Evolutionary conservation across 495 filamentous ascomycete genomes (phyloP).

Genomic region (Annulohypoxylon maeteangense): DNA sequence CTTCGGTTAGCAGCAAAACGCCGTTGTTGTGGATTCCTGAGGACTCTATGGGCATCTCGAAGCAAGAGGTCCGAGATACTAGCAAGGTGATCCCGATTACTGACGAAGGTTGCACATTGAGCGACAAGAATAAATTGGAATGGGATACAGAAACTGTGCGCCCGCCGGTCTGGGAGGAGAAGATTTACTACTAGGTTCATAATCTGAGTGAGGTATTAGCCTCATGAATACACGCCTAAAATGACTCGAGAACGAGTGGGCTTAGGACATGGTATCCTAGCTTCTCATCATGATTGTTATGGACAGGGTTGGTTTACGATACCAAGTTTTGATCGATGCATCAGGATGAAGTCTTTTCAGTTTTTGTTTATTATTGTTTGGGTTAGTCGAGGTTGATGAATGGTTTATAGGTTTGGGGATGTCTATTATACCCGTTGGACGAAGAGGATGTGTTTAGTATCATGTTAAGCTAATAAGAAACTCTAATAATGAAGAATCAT

Average conservation of each 20-base stretch:
- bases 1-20: conserved; percentile 69
- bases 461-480: conserved; percentile 21
- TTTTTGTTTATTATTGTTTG: neutral
- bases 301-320: conserved; percentile 11
- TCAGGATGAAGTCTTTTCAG: neutral
- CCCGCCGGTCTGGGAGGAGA: conserved; percentile 84
- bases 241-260: neutral
- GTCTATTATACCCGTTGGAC: conserved; percentile 38
- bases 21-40: conserved; percentile 87
- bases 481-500: conserved; percentile 29
- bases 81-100: conserved; percentile 78
- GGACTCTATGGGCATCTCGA: conserved; percentile 78
- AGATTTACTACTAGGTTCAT: conserved; percentile 61
- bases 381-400: conserved; percentile 15
- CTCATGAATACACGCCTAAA: neutral
- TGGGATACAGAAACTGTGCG: conserved; percentile 78
- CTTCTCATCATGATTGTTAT: neutral
- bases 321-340: conserved; percentile 1
- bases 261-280: neutral
- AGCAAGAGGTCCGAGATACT: conserved; percentile 80
- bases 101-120: conserved; percentile 82
- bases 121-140: conserved; percentile 79
- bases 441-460: conserved; percentile 15
- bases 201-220: conserved; percentile 5
- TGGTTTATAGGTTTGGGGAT: conserved; percentile 18